phyloP scores from a whole-genome alignment of 1,284 basidiomycete species.

The Anthracocystis setariae region DNA sequence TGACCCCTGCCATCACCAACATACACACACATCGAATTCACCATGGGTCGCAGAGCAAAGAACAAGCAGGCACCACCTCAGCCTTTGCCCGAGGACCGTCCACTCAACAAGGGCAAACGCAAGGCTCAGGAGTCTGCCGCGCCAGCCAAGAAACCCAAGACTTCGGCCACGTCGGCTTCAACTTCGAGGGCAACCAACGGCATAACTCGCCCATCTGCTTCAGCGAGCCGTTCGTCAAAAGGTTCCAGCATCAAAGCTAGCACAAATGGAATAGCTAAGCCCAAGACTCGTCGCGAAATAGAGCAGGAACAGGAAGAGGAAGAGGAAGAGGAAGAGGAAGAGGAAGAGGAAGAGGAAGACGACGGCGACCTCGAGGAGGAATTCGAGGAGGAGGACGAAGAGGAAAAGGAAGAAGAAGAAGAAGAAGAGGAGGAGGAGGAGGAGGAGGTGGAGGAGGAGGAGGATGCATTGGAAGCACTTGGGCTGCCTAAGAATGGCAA shows the following conservation, averaged over 20 bases:
- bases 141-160: slow-evolving; percentile 55
- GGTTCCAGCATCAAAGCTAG: slow-evolving; percentile 18
- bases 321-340: slow-evolving; percentile 65
- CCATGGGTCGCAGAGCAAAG: slow-evolving; percentile 88
- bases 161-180: slow-evolving; percentile 10
- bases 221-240: slow-evolving; percentile 46
- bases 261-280: slow-evolving; percentile 32
- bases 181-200: slow-evolving; percentile 48
- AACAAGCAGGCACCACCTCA: slow-evolving; percentile 85
- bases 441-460: slow-evolving; percentile 36
- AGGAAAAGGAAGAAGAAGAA: slow-evolving; percentile 39
- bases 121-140: slow-evolving; percentile 66
- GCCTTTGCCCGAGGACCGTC: slow-evolving; percentile 73
- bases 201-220: slow-evolving; percentile 66
- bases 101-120: slow-evolving; percentile 65
- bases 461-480: slow-evolving; percentile 44
- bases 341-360: slow-evolving; percentile 34
- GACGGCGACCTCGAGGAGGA: slow-evolving; percentile 35
- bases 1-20: slow-evolving; percentile 1
- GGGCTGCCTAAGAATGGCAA: slow-evolving; percentile 60
- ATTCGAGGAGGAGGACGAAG: slow-evolving; percentile 60
- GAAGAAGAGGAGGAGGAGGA: slow-evolving; percentile 35
- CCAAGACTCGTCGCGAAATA: slow-evolving; percentile 16
- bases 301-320: slow-evolving; percentile 70
- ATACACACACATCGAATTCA: not conserved